phyloP scores from a whole-genome alignment of 805 yeast genomes.

The Candida sithepensis region DNA sequence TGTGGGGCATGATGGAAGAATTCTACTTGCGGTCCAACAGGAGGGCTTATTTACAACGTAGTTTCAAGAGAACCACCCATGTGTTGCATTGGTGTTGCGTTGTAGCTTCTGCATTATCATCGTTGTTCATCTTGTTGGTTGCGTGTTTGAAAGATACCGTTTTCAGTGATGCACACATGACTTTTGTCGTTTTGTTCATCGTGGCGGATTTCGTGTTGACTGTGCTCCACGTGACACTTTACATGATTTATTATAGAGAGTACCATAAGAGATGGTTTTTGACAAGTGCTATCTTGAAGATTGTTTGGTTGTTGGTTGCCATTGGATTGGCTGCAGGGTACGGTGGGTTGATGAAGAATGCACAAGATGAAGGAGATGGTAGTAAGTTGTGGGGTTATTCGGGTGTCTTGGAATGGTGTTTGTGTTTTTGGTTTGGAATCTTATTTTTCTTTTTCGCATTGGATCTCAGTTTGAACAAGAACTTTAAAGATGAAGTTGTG shows the following conservation, averaged over 20 bases:
- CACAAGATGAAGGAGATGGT: slow-evolving; percentile 15
- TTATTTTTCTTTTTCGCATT: slow-evolving; percentile 58
- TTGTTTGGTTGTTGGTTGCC: slow-evolving; percentile 64
- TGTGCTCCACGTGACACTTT: slow-evolving; percentile 42
- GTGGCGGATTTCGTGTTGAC: slow-evolving; percentile 56
- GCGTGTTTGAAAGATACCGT: slow-evolving; percentile 65
- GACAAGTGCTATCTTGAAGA: slow-evolving; percentile 50
- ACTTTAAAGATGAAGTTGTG: slow-evolving; percentile 13
- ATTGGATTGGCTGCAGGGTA: slow-evolving; percentile 66
- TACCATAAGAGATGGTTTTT: slow-evolving; percentile 27
- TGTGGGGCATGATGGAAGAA: slow-evolving; percentile 61
- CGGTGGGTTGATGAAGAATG: slow-evolving; percentile 35
- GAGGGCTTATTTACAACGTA: slow-evolving; percentile 46
- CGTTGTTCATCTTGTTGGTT: slow-evolving; percentile 70
- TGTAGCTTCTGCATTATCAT: slow-evolving; percentile 33
- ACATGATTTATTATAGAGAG: slow-evolving; percentile 30
- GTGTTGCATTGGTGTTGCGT: slow-evolving; percentile 24
- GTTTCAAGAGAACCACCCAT: slow-evolving; percentile 24
- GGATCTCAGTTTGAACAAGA: slow-evolving; percentile 45
- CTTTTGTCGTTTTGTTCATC: slow-evolving; percentile 74
- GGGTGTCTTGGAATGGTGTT: slow-evolving; percentile 79
- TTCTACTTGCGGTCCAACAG: slow-evolving; percentile 54
- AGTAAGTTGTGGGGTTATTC: slow-evolving; percentile 43
- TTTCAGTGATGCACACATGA: slow-evolving; percentile 53
- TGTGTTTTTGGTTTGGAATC: slow-evolving; percentile 82